A percentile compares a stretch with the other conserved stretches of the same genome.
Evolutionary conservation across 75 land plant genomes (phyloP).

Genomic region (Picea sitchensis): DNA sequence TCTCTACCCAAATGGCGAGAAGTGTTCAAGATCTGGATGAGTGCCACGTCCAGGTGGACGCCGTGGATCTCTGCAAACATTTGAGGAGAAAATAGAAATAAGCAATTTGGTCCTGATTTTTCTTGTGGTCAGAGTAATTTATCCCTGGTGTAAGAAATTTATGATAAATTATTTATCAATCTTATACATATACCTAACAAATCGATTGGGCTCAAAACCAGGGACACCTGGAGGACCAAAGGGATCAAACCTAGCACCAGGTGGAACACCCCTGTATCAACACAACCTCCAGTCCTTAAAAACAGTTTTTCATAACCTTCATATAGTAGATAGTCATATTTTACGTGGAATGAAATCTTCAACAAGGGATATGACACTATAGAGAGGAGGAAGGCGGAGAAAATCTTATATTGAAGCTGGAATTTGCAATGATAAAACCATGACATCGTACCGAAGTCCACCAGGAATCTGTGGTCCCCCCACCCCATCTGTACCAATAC

Average conservation of each 20-base stretch:
- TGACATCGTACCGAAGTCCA: conserved; percentile 16
- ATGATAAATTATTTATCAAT: neutral
- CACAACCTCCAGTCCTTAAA: neutral
- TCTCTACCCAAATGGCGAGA: conserved; percentile 13
- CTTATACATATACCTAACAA: conserved; percentile 51
- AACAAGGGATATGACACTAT: neutral
- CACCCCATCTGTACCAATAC: conserved; percentile 21
- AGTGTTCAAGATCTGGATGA: conserved; percentile 38
- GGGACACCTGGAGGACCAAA: conserved; percentile 92
- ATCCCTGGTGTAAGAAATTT: neutral
- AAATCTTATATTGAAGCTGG: neutral
- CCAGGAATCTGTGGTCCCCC: conserved; percentile 24
- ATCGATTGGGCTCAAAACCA: conserved; percentile 89
- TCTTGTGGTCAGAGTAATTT: neutral
- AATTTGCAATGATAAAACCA: neutral
- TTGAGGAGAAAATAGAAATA: neutral
- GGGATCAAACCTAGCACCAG: conserved; percentile 96
- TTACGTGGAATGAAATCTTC: no score
- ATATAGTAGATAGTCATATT: neutral
- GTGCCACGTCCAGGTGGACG: conserved; percentile 14
- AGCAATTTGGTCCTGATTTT: neutral
- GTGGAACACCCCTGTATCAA: conserved; percentile 71
- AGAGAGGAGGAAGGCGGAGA: neutral
- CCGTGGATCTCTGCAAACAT: conserved; percentile 20
- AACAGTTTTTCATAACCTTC: neutral